These are phyloP conservation scores for Eucalyptus sp. DNA, from an alignment of 345 rosid species.

Conservation along the genomic window DNA sequence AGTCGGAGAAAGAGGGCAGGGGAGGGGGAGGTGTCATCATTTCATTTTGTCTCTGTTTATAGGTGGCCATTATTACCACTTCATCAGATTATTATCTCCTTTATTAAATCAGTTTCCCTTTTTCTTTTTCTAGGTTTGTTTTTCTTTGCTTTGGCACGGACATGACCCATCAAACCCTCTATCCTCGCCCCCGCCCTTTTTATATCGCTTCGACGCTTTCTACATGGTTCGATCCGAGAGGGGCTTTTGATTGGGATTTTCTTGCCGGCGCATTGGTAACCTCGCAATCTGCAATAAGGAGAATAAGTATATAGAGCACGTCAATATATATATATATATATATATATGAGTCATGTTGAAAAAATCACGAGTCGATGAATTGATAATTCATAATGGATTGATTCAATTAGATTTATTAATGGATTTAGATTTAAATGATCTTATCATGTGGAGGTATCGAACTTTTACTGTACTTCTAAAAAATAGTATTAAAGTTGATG, in stretches of 20 bases:
- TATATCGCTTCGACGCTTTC: neutral
- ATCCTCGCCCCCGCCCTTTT: neutral
- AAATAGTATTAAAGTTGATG: neutral
- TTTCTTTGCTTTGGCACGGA: neutral
- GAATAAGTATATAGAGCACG: too few relatives aligned
- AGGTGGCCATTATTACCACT: slow-evolving; percentile 21
- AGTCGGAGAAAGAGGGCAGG: slow-evolving; percentile 1
- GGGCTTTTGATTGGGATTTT: neutral
- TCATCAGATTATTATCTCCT: neutral
- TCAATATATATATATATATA: too few relatives aligned
- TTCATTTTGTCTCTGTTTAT: slow-evolving; percentile 41
- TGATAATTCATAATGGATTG: too few relatives aligned
- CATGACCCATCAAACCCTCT: neutral
- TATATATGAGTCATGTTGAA: neutral
- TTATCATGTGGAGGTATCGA: neutral
- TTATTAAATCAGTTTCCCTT: neutral
- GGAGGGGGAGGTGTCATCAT: slow-evolving; percentile 29
- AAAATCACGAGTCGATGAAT: neutral
- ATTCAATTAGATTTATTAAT: neutral
- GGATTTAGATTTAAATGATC: neutral
- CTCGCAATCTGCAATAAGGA: neutral
- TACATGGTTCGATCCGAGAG: neutral
- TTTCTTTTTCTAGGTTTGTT: neutral
- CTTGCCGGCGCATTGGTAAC: neutral
- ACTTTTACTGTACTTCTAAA: neutral